Percentiles rank a stretch among this genome's conserved stretches.
phyloP scores from a whole-genome alignment of 2,329 filamentous ascomycete species.

The Myriangium duriaei region DNA sequence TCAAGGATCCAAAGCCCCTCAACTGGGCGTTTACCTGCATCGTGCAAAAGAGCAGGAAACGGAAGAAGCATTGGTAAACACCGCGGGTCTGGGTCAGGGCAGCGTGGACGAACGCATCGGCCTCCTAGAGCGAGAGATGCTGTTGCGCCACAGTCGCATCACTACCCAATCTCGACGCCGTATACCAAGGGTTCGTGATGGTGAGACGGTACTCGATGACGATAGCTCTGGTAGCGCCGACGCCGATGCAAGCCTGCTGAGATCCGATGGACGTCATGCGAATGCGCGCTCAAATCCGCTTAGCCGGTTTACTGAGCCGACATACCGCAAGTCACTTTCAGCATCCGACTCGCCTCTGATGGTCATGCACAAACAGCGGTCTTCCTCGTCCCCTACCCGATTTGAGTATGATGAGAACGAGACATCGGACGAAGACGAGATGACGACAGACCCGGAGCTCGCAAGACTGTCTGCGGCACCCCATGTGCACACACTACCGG shows the following conservation, averaged over 20 bases:
- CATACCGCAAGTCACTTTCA: slow-evolving; percentile 18
- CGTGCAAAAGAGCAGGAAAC: slow-evolving; percentile 44
- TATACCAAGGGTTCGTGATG: slow-evolving; percentile 5
- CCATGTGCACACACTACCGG: slow-evolving; percentile 34
- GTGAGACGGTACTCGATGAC: slow-evolving; percentile 10
- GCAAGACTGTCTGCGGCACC: slow-evolving; percentile 15
- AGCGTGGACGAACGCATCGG: slow-evolving; percentile 43
- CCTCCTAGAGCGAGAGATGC: slow-evolving; percentile 41
- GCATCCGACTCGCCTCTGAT: slow-evolving; percentile 16
- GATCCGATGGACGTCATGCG: slow-evolving; percentile 4
- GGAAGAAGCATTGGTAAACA: slow-evolving; percentile 30
- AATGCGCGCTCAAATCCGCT: slow-evolving; percentile 15
- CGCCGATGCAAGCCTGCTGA: slow-evolving; percentile 26
- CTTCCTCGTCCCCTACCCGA: slow-evolving; percentile 15
- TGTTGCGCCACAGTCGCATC: slow-evolving; percentile 27
- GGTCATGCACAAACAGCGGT: not conserved
- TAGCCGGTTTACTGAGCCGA: slow-evolving; percentile 17
- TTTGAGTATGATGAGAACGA: slow-evolving; percentile 19
- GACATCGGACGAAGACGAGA: slow-evolving; percentile 10
- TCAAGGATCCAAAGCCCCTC: slow-evolving; percentile 41
- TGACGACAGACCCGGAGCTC: slow-evolving; percentile 11
- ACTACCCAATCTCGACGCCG: slow-evolving; percentile 17
- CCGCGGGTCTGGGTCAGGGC: slow-evolving; percentile 26
- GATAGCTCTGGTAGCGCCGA: slow-evolving; percentile 37
- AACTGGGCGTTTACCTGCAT: slow-evolving; percentile 48